Evolutionary conservation across 2,329 filamentous ascomycete species (phyloP).

Genomic region (Colletotrichum higginsianum): DNA sequence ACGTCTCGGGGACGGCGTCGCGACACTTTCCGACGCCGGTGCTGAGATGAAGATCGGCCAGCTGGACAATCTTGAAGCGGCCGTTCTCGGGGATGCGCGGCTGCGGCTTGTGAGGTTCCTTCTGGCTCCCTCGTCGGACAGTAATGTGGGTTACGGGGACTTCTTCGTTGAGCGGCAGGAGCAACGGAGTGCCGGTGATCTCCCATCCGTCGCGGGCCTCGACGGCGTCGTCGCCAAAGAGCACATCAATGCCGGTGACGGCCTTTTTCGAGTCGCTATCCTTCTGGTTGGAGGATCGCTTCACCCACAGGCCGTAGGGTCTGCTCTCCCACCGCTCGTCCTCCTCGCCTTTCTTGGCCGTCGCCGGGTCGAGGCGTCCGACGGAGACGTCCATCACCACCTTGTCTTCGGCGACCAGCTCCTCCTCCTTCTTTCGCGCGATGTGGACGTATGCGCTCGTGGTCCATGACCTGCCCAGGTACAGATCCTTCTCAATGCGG

Average conservation of each 20-base stretch:
- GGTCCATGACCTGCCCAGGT: slow-evolving; percentile 81
- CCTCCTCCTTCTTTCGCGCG: slow-evolving; percentile 87
- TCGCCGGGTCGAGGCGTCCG: slow-evolving; percentile 77
- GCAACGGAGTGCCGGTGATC: slow-evolving; percentile 80
- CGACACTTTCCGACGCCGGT: slow-evolving; percentile 90
- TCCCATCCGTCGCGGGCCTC: slow-evolving; percentile 91
- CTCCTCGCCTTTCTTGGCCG: slow-evolving; percentile 67
- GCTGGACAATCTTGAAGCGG: slow-evolving; percentile 97
- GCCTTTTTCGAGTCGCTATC: slow-evolving; percentile 82
- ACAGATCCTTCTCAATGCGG: slow-evolving; percentile 86
- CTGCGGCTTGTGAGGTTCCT: slow-evolving; percentile 76
- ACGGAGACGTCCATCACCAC: slow-evolving; percentile 86
- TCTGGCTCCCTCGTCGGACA: slow-evolving; percentile 79
- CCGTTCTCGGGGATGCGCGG: slow-evolving; percentile 89
- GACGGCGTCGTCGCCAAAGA: slow-evolving; percentile 92
- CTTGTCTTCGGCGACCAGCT: slow-evolving; percentile 80
- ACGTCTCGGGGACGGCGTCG: slow-evolving; percentile 83
- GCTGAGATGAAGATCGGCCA: slow-evolving; percentile 93
- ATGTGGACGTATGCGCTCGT: slow-evolving; percentile 86
- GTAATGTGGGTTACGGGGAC: slow-evolving; percentile 82
- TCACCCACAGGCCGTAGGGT: slow-evolving; percentile 85
- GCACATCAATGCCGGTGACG: slow-evolving; percentile 86
- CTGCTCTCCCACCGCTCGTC: slow-evolving; percentile 83
- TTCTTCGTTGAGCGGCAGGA: slow-evolving; percentile 75
- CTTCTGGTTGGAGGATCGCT: slow-evolving; percentile 79